Percentiles rank a stretch among this genome's conserved stretches.
phyloP scores from a whole-genome alignment of 1,139 yeast species.

The Geotrichum citri-aurantii region DNA sequence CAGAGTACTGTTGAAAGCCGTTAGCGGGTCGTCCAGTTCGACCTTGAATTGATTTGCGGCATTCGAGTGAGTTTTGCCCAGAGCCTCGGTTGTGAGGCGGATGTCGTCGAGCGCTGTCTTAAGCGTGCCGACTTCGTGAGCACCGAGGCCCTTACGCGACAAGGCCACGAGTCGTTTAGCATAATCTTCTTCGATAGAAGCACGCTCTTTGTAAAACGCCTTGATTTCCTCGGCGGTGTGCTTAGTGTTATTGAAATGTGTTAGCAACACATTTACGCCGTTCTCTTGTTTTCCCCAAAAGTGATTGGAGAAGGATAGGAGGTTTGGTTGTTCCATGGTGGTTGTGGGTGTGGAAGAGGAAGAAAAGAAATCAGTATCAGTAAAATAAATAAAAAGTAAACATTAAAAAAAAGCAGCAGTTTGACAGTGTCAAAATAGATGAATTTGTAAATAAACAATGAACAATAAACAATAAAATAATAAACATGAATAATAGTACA shows the following conservation, averaged over 20 bases:
- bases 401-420: too few species aligned
- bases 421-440: neutral
- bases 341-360: neutral
- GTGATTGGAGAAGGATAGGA: constrained; percentile 42
- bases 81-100: constrained; percentile 48
- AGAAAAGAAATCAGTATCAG: neutral
- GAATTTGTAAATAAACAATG: neutral
- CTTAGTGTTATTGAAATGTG: constrained; percentile 47
- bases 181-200: constrained; percentile 69
- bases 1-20: constrained; percentile 40
- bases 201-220: constrained; percentile 42
- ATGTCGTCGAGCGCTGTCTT: constrained; percentile 57
- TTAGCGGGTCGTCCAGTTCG: constrained; percentile 42
- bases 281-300: constrained; percentile 52
- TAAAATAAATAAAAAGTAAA: too few species aligned
- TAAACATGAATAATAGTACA: neutral
- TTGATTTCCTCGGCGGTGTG: constrained; percentile 44
- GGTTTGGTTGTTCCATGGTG: constrained; percentile 8
- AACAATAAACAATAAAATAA: too few species aligned
- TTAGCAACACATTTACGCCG: constrained; percentile 46
- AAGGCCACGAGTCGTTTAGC: constrained; percentile 42
- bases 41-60: constrained; percentile 43
- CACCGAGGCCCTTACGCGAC: constrained; percentile 49
- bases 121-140: constrained; percentile 54
- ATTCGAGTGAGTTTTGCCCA: constrained; percentile 44